Conservation (phyloP, 306 rosid genomes). For the Pachyrhizus erosus region DNA sequence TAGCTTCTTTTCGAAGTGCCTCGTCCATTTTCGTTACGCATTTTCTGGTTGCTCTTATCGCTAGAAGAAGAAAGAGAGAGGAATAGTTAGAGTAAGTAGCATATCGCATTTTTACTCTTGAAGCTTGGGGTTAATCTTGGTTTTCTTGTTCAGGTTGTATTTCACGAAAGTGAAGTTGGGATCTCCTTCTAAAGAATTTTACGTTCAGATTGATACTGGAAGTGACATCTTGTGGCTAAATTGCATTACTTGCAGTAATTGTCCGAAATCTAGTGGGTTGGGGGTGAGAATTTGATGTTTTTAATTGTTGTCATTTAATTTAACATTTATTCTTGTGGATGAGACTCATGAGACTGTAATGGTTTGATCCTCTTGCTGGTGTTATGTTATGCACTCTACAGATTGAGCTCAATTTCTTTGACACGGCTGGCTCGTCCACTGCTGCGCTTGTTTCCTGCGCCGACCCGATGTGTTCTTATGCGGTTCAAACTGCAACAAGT, state of each 20-base stretch:
- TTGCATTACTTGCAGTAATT: conserved; percentile 83
- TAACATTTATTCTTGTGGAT: neutral
- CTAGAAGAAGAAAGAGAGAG: conserved; percentile 6
- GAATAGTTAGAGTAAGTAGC: neutral
- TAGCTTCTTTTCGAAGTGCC: conserved; percentile 13
- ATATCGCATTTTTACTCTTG: neutral
- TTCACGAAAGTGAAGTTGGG: conserved; percentile 92
- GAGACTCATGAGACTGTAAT: conserved; percentile 27
- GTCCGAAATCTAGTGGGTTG: conserved; percentile 85
- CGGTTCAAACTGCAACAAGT: conserved; percentile 62
- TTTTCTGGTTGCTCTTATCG: conserved; percentile 36
- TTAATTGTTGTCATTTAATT: conserved; percentile 14
- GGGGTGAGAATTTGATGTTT: conserved; percentile 60
- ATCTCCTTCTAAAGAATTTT: conserved; percentile 90
- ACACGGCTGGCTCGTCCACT: conserved; percentile 75
- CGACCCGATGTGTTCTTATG: conserved; percentile 76
- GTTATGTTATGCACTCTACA: conserved; percentile 54
- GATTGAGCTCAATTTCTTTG: conserved; percentile 84
- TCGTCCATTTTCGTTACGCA: neutral
- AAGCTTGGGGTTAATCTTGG: conserved; percentile 39
- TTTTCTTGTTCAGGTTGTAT: conserved; percentile 72
- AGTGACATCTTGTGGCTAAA: conserved; percentile 94
- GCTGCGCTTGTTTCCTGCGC: conserved; percentile 74
- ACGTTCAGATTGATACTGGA: conserved; percentile 93
- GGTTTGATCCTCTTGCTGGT: conserved; percentile 29